A percentile compares a stretch with the other conserved stretches of the same genome.
These are phyloP conservation scores for Alectoria sarmentosa DNA, from an alignment of 495 filamentous ascomycete genomes.

Conservation along the genomic window DNA sequence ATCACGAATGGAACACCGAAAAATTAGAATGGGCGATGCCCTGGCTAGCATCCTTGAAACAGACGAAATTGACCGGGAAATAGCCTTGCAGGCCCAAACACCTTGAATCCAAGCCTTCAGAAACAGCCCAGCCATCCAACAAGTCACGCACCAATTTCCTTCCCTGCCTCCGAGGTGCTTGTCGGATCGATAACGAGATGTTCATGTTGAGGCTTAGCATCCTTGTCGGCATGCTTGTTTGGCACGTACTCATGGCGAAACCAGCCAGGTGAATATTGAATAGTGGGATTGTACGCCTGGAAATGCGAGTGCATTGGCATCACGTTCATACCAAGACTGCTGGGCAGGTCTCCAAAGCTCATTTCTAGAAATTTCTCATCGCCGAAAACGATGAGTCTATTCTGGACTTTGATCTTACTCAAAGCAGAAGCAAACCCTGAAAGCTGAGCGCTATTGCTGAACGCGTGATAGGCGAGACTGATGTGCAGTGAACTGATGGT, in stretches of 20 bases:
- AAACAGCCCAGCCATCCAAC: neutral
- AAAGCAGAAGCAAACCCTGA: neutral
- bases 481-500: neutral
- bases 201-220: neutral
- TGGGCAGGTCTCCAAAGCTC: neutral
- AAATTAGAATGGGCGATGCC: neutral
- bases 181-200: neutral
- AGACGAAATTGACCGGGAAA: neutral
- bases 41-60: neutral
- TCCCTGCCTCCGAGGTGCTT: neutral
- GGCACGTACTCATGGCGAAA: neutral
- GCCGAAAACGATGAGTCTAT: neutral
- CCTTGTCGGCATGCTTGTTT: neutral
- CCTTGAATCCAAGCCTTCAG: neutral
- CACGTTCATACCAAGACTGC: neutral
- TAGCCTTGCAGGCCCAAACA: neutral
- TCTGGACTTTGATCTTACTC: conserved; percentile 1
- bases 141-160: neutral
- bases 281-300: neutral
- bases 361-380: neutral
- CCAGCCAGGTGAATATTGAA: neutral
- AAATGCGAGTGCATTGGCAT: neutral
- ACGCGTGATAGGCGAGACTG: neutral
- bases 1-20: neutral
- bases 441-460: neutral